These are phyloP conservation scores for Salicornia ramosissima DNA, from an alignment of 148 eudicot genomes.

Conservation along the genomic window DNA sequence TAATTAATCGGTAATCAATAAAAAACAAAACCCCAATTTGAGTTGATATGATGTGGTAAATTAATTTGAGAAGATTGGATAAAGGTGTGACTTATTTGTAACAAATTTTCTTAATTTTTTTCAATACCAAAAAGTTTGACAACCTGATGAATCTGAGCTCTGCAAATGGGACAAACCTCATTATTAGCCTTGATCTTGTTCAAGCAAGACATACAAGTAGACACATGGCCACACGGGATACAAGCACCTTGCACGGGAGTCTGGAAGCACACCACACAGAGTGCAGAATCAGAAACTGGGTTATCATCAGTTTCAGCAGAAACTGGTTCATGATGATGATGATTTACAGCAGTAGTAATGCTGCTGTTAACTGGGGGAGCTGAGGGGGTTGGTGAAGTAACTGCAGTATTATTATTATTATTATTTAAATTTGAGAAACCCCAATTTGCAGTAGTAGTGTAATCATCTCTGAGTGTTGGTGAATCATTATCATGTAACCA, in stretches of 20 bases:
- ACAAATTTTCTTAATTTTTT: too few relatives aligned
- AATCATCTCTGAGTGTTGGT: slow-evolving; percentile 6
- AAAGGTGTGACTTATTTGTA: too few relatives aligned
- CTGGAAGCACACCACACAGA: slow-evolving; percentile 55
- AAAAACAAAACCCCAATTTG: too few relatives aligned
- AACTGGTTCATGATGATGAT: background rate
- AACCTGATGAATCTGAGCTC: slow-evolving; percentile 41
- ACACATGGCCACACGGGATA: slow-evolving; percentile 63
- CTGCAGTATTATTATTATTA: background rate
- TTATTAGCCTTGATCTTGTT: slow-evolving; percentile 37
- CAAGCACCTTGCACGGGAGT: slow-evolving; percentile 63
- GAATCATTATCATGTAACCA: slow-evolving; percentile 13
- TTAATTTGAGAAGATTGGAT: too few relatives aligned
- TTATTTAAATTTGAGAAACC: background rate
- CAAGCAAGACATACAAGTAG: slow-evolving; percentile 54
- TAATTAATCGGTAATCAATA: too few relatives aligned
- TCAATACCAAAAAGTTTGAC: slow-evolving; percentile 38
- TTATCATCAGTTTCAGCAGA: background rate
- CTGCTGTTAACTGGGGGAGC: slow-evolving; percentile 31
- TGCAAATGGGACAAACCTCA: slow-evolving; percentile 49
- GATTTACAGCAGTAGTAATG: background rate
- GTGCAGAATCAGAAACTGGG: background rate
- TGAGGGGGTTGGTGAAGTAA: slow-evolving; percentile 27
- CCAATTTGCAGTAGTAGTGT: background rate
- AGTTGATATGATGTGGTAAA: too few relatives aligned